Percentiles rank a stretch among this genome's conserved stretches.
phyloP scores from a whole-genome alignment of 441 rosid species.

The Omphalea diandra region DNA sequence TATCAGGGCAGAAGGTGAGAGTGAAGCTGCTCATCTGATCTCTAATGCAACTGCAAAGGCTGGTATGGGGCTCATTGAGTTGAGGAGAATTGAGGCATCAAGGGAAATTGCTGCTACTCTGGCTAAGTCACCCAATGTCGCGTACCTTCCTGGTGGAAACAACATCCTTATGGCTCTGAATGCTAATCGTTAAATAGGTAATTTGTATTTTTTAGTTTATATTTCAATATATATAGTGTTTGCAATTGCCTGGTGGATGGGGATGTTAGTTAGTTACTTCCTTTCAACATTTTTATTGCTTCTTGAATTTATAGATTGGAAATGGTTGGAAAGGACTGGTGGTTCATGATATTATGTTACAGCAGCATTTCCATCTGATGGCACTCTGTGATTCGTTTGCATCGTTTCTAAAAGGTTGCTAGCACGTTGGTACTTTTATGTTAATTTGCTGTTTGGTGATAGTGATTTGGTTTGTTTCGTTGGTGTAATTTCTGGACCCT shows the following conservation, averaged over 20 bases:
- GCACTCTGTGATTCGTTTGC: not conserved
- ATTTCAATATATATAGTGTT: conserved; percentile 2
- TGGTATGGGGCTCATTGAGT: conserved; percentile 90
- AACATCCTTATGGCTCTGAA: conserved; percentile 74
- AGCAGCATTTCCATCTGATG: not conserved
- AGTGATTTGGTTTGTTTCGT: no score
- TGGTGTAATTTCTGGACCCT: no score
- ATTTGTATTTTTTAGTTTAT: not conserved
- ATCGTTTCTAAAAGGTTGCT: not conserved
- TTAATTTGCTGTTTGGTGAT: not conserved
- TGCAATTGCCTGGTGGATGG: not conserved
- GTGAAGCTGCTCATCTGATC: conserved; percentile 84
- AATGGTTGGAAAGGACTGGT: no score
- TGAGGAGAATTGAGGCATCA: conserved; percentile 94
- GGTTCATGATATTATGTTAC: not conserved
- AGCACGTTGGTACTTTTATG: not conserved
- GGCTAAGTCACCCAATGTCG: conserved; percentile 81
- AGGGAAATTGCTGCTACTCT: conserved; percentile 92
- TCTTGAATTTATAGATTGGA: not conserved
- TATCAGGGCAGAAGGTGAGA: conserved; percentile 97
- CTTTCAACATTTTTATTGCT: not conserved
- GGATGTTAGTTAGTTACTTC: not conserved
- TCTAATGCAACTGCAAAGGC: conserved; percentile 81
- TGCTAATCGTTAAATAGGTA: conserved; percentile 63
- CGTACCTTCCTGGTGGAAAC: conserved; percentile 85